These are phyloP conservation scores for Heritiera fomes DNA, from an alignment of 345 rosid species.

Conservation along the genomic window DNA sequence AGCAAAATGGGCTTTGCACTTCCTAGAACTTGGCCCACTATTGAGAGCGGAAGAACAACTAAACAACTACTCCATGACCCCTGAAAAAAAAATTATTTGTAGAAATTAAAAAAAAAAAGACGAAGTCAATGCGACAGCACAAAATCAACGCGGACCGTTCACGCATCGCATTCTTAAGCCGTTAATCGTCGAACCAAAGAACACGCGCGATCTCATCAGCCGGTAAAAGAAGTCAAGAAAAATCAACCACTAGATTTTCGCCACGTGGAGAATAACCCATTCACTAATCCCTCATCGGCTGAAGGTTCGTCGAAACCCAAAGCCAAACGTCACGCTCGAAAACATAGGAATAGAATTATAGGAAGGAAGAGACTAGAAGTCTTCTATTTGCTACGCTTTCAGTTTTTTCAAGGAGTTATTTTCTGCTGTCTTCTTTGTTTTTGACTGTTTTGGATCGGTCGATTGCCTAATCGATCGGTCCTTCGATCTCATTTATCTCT, in stretches of 20 bases:
- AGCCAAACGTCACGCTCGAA: not conserved
- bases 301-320: not conserved
- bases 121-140: not conserved
- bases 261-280: conserved; percentile 17
- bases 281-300: not conserved
- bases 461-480: conserved; percentile 27
- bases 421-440: no score
- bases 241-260: not conserved
- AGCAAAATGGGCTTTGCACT: no score
- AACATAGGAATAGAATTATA: not conserved
- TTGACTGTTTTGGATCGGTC: conserved; percentile 12
- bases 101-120: no score
- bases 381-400: no score
- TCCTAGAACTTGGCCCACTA: no score
- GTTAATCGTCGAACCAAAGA: not conserved
- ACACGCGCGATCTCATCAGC: not conserved
- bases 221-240: not conserved
- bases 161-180: not conserved
- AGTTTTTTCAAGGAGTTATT: no score
- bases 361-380: not conserved
- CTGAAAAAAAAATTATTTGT: no score
- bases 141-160: not conserved
- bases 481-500: conserved; percentile 6
- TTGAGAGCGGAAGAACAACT: no score
- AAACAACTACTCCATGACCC: no score